These are phyloP conservation scores for Agroathelia rolfsii DNA, from an alignment of 1,284 basidiomycete species.

Conservation along the genomic window DNA sequence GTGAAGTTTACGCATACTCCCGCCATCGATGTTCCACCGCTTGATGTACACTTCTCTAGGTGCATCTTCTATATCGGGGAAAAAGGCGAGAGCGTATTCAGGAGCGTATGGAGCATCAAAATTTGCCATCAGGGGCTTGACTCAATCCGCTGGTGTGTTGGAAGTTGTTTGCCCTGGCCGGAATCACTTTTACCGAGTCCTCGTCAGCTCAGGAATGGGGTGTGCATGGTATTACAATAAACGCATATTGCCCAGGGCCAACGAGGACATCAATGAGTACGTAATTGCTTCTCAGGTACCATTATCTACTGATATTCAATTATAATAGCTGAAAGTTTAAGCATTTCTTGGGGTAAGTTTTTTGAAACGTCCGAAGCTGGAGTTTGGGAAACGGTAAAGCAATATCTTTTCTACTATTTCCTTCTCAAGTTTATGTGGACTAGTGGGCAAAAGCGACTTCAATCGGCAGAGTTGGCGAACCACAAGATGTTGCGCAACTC, in stretches of 20 bases:
- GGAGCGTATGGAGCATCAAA: slow-evolving; percentile 15
- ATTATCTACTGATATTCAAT: no score
- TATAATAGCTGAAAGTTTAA: no score
- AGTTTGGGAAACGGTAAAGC: no score
- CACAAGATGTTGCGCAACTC: slow-evolving; percentile 31
- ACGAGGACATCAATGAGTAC: slow-evolving; percentile 15
- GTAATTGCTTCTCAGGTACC: no score
- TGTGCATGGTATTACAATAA: slow-evolving; percentile 14
- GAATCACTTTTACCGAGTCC: no score
- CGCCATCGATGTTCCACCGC: no score
- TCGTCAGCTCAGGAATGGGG: slow-evolving; percentile 7
- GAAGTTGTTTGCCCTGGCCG: no score
- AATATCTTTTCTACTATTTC: no score
- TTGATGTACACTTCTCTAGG: no score
- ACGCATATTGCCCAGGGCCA: slow-evolving; percentile 14
- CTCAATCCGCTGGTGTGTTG: slow-evolving; percentile 18
- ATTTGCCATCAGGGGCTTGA: slow-evolving; percentile 17
- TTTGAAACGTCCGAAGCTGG: no score
- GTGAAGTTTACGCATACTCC: slow-evolving; percentile 9
- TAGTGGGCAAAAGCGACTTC: slow-evolving; percentile 8
- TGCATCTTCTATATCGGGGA: slow-evolving; percentile 9
- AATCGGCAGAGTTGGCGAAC: slow-evolving; percentile 23
- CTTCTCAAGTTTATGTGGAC: no score
- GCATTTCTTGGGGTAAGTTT: no score
- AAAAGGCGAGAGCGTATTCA: slow-evolving; percentile 5